Conservation (phyloP, 2,329 filamentous ascomycete genomes). For the Paraphoma sp. region DNA sequence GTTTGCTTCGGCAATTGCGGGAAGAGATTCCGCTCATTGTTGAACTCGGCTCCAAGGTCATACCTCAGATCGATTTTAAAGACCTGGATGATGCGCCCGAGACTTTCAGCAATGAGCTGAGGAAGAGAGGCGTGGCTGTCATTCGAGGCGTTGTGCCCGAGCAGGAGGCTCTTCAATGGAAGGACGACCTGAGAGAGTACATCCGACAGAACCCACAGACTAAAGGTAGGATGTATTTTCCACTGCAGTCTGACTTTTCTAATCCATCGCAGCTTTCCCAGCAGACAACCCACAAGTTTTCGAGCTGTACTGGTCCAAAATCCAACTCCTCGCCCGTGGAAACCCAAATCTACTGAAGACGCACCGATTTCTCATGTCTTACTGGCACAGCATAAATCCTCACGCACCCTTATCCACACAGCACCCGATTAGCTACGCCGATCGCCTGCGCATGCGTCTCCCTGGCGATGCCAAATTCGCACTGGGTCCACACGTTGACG, state of each 20-base stretch:
- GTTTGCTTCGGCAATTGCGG: slow-evolving; percentile 51
- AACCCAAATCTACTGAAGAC: slow-evolving; percentile 56
- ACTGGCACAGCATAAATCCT: slow-evolving; percentile 56
- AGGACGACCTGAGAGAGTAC: slow-evolving; percentile 53
- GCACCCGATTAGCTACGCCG: slow-evolving; percentile 57
- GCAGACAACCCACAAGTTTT: slow-evolving; percentile 57
- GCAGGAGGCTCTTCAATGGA: slow-evolving; percentile 53
- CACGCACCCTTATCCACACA: slow-evolving; percentile 51
- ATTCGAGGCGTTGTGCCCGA: slow-evolving; percentile 54
- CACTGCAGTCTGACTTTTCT: background rate
- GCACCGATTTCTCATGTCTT: slow-evolving; percentile 57
- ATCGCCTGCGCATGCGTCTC: slow-evolving; percentile 60
- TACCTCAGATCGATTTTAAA: slow-evolving; percentile 57
- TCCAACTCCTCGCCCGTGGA: slow-evolving; percentile 55
- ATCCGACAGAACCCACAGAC: slow-evolving; percentile 55
- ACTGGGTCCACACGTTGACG: slow-evolving; percentile 64
- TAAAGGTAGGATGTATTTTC: slow-evolving; percentile 32
- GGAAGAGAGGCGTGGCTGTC: slow-evolving; percentile 62
- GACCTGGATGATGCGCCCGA: slow-evolving; percentile 57
- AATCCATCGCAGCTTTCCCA: slow-evolving; percentile 51
- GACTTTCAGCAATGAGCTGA: slow-evolving; percentile 64
- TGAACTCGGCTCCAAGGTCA: slow-evolving; percentile 49
- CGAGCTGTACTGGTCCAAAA: slow-evolving; percentile 59
- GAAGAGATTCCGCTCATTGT: slow-evolving; percentile 55
- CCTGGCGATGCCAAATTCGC: slow-evolving; percentile 61